Percentiles rank a stretch among this genome's conserved stretches.
Evolutionary conservation across 2,329 filamentous ascomycete species (phyloP).

Genomic region (Claviceps sp.): DNA sequence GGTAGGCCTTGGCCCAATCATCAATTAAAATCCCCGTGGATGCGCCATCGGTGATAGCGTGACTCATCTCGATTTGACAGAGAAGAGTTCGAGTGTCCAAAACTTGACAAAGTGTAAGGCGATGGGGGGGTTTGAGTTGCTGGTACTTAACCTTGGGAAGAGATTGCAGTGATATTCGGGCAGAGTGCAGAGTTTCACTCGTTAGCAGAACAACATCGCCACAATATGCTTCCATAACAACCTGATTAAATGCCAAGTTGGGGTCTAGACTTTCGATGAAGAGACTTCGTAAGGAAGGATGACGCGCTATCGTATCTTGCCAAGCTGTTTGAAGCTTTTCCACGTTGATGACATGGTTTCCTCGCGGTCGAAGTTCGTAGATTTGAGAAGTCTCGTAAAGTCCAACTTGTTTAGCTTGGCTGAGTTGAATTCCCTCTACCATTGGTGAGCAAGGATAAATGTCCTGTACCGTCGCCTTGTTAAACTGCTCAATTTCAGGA

Average conservation of each 20-base stretch:
- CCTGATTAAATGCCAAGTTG: slow-evolving; percentile 3
- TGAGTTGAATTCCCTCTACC: slow-evolving; percentile 24
- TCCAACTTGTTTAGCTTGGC: slow-evolving; percentile 11
- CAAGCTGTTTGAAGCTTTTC: slow-evolving; percentile 7
- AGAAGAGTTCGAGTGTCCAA: slow-evolving; percentile 5
- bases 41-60: slow-evolving; percentile 21
- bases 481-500: slow-evolving; percentile 6
- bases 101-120: not conserved
- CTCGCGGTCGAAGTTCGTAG: slow-evolving; percentile 6
- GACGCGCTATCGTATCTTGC: slow-evolving; percentile 5
- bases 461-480: slow-evolving; percentile 15
- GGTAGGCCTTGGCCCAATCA: slow-evolving; percentile 3
- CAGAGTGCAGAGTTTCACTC: not conserved
- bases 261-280: slow-evolving; percentile 4
- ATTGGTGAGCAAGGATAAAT: slow-evolving; percentile 26
- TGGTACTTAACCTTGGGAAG: slow-evolving; percentile 1
- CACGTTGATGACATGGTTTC: not conserved
- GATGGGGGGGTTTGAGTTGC: slow-evolving; percentile 2
- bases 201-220: slow-evolving; percentile 1
- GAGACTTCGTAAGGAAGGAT: slow-evolving; percentile 6
- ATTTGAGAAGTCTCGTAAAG: slow-evolving; percentile 11
- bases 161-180: not conserved
- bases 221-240: slow-evolving; percentile 1
- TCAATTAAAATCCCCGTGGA: slow-evolving; percentile 12
- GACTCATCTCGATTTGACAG: slow-evolving; percentile 21